Base-by-base conservation (phyloP, 2,329 filamentous ascomycete species). In the Plenodomus lindquistii region DNA sequence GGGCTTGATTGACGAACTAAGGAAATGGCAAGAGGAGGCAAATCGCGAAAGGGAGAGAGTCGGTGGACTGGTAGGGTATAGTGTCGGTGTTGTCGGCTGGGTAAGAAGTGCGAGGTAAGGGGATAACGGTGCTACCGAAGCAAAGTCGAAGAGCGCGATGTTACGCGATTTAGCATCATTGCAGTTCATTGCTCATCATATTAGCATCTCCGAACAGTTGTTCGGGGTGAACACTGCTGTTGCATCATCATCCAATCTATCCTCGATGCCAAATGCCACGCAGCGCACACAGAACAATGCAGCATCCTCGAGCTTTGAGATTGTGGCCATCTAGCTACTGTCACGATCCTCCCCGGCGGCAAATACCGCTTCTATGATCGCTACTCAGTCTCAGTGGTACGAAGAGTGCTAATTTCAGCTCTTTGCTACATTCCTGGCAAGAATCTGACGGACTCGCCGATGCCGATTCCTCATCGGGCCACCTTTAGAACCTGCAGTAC, bases 61-160 rank as follows among this genome's bases (percentile, higher is more conserved):
- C 46, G 85, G 87, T 46, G 84, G 84, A 44, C 74, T 97, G 54
- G 89, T 95, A 11, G 91, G 91, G 15, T 97, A 94, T 70, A 95
- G 90, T 69, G 84, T 86, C 55, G 93, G 93, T 55, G 89, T 97
- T 19, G 85, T 95, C 16, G 84, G 84, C 35, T 96, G 94, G 75
- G 77, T 96, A 62, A 83, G 91, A 54, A 85, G 71, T 53, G 70
- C 59, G 18, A 44, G 65, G 41, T 68, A 40, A 54, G 21, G 37
- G 17, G 15, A 31, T 4, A 31, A 15, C 15, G 4, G 27, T 31
- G 11, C 27, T 15, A 31, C 27, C 27, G 27, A 31, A 31, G 27
- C 27, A 31, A 15, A 31, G 15, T 31, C 27, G 27, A 31, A 31
- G 4, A 15, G 15, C 27, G 27, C 27, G 27, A 31, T 31, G 27